Evolutionary conservation across 441 rosid species (phyloP).

Genomic region (Mallotus repandus): DNA sequence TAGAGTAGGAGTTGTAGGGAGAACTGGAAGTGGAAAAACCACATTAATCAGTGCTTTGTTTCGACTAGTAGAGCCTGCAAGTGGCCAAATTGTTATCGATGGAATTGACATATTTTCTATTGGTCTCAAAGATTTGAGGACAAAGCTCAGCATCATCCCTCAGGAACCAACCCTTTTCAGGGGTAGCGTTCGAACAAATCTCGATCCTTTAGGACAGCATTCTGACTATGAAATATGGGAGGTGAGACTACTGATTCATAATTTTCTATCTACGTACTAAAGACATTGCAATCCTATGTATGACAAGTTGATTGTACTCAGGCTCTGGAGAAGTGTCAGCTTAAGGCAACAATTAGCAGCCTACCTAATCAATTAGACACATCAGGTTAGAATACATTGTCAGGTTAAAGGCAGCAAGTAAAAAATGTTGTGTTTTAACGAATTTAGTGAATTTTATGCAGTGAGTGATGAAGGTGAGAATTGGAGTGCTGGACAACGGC

Average conservation of each 20-base stretch:
- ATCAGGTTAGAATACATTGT: no score
- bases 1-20: slow-evolving; percentile 82
- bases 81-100: slow-evolving; percentile 66
- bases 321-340: no score
- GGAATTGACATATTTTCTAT: slow-evolving; percentile 69
- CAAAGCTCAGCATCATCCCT: slow-evolving; percentile 89
- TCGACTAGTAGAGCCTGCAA: slow-evolving; percentile 76
- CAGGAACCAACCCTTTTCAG: slow-evolving; percentile 86
- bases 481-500: slow-evolving; percentile 94
- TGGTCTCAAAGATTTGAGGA: slow-evolving; percentile 78
- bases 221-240: slow-evolving; percentile 71
- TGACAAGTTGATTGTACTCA: no score
- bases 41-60: slow-evolving; percentile 85
- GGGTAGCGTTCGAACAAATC: slow-evolving; percentile 74
- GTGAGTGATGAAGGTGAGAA: slow-evolving; percentile 93
- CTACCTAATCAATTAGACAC: slow-evolving; percentile 46
- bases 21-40: slow-evolving; percentile 91
- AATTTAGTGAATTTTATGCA: slow-evolving; percentile 26
- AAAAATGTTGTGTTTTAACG: slow-evolving; percentile 43
- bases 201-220: slow-evolving; percentile 81
- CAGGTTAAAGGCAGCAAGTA: slow-evolving; percentile 28
- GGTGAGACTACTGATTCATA: slow-evolving; percentile 36
- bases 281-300: no score
- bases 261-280: no score
- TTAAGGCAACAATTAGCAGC: slow-evolving; percentile 37